Base-by-base conservation (phyloP, 2,329 filamentous ascomycete species). In the Stromatinia cepivora region DNA sequence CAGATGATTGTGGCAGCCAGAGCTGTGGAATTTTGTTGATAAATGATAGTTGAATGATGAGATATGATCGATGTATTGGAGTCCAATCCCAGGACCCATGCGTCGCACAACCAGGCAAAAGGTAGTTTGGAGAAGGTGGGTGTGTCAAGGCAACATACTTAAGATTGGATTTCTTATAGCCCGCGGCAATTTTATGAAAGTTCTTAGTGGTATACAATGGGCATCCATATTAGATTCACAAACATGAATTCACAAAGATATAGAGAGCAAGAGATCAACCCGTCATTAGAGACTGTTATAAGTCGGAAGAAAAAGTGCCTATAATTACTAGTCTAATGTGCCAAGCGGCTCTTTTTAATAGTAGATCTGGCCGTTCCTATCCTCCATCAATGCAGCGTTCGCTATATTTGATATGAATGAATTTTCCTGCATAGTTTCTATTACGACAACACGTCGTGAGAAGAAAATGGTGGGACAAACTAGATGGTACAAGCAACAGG, bases 1-100 rank as follows among this genome's bases (percentile, higher is more conserved):
- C 8, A 73, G 73, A 66, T 76, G 57, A 73, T 69, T 7, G 31
- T 58, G 25, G 15, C 13, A 22, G 10, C 9, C 13, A 4, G 8
- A 42, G 17, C 9, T 4, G 13, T 25, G 8, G 13, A 34, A 17
- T 11, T 28, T 34, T 28, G 9, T 63, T 63, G 22, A 52, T 63
- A 39, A 1, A 25, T 11, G 31, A 20, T 52, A 63, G 15, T 9
- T 48, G 15, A 39, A 34, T 28, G 13, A 50, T 28, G 59, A 63
- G 31, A 39, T 46, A 25, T 39, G 22, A 63, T 52, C 46, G 3
- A 52, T 42, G 20, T 39, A 13, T 25, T 48, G 5, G 15, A 52
- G 8, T 22, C 22, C 11, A 17, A 52, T 39, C 31, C 22, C n/a
- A 2, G 31, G 31, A 22, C 5, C n/a, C 25, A 45, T 59, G 15